A percentile compares a stretch with the other conserved stretches of the same genome.
Conservation (phyloP, 139 green algal species). For the Trebouxia sp. region DNA sequence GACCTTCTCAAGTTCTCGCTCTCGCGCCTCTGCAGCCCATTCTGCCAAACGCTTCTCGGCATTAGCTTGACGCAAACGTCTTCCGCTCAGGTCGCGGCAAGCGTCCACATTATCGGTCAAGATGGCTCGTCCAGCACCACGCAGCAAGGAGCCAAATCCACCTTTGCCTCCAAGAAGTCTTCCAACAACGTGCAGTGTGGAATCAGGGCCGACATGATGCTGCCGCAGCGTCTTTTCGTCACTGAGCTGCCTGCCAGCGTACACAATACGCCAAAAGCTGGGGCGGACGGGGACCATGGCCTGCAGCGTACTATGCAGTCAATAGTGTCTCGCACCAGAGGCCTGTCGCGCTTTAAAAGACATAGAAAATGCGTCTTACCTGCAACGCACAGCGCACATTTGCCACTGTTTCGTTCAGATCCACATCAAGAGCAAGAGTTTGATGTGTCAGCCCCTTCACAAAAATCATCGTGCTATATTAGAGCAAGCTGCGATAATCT, state of each 20-base stretch:
- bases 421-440: background rate
- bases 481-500: background rate
- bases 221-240: conserved; percentile 4
- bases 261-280: conserved; percentile 32
- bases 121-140: conserved; percentile 82
- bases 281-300: conserved; percentile 23
- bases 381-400: background rate
- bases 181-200: conserved; percentile 57
- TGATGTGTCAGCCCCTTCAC: background rate
- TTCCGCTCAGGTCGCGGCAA: conserved; percentile 87
- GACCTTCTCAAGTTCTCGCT: conserved; percentile 84
- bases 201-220: background rate
- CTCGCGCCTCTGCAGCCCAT: conserved; percentile 69
- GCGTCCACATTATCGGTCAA: conserved; percentile 92
- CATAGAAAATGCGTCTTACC: too few relatives aligned
- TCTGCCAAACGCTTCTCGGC: conserved; percentile 83
- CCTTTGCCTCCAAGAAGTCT: conserved; percentile 81
- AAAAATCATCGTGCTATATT: conserved; percentile 19
- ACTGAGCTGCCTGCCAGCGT: conserved; percentile 34
- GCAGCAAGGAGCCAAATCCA: conserved; percentile 92
- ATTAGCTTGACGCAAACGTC: conserved; percentile 71
- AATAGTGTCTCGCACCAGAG: too few relatives aligned
- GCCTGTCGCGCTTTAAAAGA: too few relatives aligned
- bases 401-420: background rate
- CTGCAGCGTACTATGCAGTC: too few relatives aligned